These are phyloP conservation scores for Suillus spraguei DNA, from an alignment of 768 basidiomycete species.

Conservation along the genomic window DNA sequence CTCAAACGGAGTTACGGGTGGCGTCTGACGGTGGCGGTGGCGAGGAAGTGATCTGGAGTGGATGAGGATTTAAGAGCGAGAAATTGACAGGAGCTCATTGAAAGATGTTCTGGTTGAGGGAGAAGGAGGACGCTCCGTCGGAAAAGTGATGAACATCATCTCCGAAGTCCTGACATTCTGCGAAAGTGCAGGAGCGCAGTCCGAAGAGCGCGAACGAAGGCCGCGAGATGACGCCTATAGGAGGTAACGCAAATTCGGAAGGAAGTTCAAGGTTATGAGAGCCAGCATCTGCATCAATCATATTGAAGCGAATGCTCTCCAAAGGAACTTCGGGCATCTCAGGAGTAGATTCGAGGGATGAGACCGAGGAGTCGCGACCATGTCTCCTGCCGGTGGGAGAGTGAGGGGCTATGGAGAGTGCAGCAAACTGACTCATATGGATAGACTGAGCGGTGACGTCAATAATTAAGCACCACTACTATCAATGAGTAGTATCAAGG, in stretches of 20 bases:
- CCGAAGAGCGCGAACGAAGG: conserved; percentile 34
- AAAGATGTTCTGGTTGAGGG: conserved; percentile 49
- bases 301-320: conserved; percentile 40
- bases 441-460: conserved; percentile 23
- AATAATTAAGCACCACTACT: not conserved
- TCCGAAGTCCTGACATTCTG: conserved; percentile 37
- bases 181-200: conserved; percentile 47
- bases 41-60: conserved; percentile 27
- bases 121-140: conserved; percentile 39
- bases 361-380: conserved; percentile 48
- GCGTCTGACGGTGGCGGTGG: conserved; percentile 31
- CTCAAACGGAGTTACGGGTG: conserved; percentile 25
- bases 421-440: conserved; percentile 51
- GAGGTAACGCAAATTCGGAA: conserved; percentile 23
- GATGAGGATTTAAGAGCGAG: conserved; percentile 23
- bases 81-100: conserved; percentile 37
- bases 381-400: conserved; percentile 48
- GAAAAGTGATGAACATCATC: conserved; percentile 47
- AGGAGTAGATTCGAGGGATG: conserved; percentile 60
- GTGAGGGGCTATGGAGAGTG: conserved; percentile 57
- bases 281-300: conserved; percentile 41
- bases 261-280: conserved; percentile 35
- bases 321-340: conserved; percentile 43
- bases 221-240: conserved; percentile 25
- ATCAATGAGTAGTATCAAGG: not conserved